These are phyloP conservation scores for Lactifluus echinatus DNA, from an alignment of 768 basidiomycete species.

Conservation along the genomic window DNA sequence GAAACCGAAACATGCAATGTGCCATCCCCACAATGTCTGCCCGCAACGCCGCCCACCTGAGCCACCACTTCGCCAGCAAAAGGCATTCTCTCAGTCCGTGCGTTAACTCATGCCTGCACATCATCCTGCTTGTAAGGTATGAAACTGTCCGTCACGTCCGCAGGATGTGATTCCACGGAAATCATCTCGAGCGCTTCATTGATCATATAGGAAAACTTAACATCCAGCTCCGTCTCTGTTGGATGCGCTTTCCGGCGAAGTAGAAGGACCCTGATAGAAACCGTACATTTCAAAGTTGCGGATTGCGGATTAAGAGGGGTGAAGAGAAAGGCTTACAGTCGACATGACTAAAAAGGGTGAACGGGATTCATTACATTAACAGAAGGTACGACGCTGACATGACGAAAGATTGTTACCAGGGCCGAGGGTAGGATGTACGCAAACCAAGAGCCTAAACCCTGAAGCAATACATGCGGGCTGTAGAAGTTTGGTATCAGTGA, in stretches of 20 bases:
- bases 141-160: neutral
- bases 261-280: slow-evolving; percentile 13
- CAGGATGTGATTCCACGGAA: neutral
- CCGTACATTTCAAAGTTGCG: neutral
- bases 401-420: slow-evolving; percentile 5
- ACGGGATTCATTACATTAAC: neutral
- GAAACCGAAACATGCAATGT: neutral
- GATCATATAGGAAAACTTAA: slow-evolving; percentile 2
- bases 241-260: slow-evolving; percentile 15
- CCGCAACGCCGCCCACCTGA: neutral
- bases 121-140: neutral
- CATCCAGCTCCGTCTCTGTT: slow-evolving; percentile 10
- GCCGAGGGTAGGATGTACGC: slow-evolving; percentile 15
- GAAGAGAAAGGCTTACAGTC: slow-evolving; percentile 4
- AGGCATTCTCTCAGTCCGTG: neutral
- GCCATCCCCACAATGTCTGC: neutral
- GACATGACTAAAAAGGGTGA: slow-evolving; percentile 7
- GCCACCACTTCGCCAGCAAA: neutral
- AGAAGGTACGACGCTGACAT: neutral
- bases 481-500: neutral
- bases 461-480: neutral
- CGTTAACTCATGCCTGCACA: neutral
- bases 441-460: slow-evolving; percentile 18
- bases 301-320: neutral
- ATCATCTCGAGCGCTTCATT: slow-evolving; percentile 16